These are phyloP conservation scores for Manihot esculenta DNA, from an alignment of 441 rosid genomes.

Conservation along the genomic window DNA sequence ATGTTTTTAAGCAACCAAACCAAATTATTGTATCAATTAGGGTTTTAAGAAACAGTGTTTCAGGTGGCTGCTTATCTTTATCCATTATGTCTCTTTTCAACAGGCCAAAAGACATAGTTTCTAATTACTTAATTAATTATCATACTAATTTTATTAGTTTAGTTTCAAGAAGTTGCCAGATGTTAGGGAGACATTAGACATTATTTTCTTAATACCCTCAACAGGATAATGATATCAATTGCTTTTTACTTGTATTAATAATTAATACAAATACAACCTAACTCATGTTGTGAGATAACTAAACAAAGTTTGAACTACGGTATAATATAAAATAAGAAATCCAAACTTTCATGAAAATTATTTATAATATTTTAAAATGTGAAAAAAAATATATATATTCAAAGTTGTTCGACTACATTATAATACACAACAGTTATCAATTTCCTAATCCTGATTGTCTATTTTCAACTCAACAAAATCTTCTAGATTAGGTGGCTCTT, in stretches of 20 bases:
- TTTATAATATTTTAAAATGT: neutral
- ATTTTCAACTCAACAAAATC: no score
- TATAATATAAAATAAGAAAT: neutral
- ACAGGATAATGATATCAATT: constrained; percentile 4
- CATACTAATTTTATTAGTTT: constrained; percentile 2
- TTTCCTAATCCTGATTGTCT: no score
- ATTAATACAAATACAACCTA: neutral
- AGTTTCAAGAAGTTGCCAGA: constrained; percentile 19
- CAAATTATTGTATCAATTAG: neutral
- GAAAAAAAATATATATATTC: no score
- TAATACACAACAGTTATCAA: no score
- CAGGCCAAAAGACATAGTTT: no score
- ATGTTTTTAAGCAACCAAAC: constrained; percentile 2
- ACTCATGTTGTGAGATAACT: neutral
- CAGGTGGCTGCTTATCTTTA: no score
- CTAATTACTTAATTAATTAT: constrained; percentile 8
- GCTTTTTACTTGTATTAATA: neutral
- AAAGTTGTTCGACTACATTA: no score
- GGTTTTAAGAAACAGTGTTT: neutral
- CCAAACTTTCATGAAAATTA: neutral
- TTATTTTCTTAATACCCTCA: constrained; percentile 19
- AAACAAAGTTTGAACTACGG: no score
- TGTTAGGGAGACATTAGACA: constrained; percentile 28
- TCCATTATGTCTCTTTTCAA: no score
- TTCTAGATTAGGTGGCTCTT: no score